These are phyloP conservation scores for Tetrahymena malaccensis DNA, from an alignment of 73 alveolate genomes.

Conservation along the genomic window DNA sequence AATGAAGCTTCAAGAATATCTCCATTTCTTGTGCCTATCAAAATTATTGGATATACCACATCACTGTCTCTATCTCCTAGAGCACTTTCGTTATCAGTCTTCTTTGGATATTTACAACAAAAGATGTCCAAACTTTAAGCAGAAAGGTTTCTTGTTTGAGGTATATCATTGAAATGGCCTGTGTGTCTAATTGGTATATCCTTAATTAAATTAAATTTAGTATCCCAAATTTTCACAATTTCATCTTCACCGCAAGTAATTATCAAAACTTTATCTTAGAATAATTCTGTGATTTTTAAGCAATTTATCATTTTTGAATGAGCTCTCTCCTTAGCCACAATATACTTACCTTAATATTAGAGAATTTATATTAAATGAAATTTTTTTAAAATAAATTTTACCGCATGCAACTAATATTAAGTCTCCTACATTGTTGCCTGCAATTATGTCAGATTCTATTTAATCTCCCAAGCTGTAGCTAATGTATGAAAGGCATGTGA, in stretches of 20 bases:
- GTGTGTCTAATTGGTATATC: slow-evolving; percentile 33
- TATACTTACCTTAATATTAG: slow-evolving; percentile 5
- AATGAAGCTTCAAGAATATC: slow-evolving; percentile 35
- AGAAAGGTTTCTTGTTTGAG: slow-evolving; percentile 16
- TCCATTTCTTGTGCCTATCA: slow-evolving; percentile 40
- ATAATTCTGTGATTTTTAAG: slow-evolving; percentile 60
- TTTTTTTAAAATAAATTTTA: not conserved
- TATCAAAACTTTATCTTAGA: slow-evolving; percentile 43
- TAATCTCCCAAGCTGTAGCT: slow-evolving; percentile 60
- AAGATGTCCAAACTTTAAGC: slow-evolving; percentile 32
- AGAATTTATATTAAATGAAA: too few relatives aligned
- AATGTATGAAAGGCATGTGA: slow-evolving; percentile 40
- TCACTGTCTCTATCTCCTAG: slow-evolving; percentile 5
- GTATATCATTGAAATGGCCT: slow-evolving; percentile 23
- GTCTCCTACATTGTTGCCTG: slow-evolving; percentile 86
- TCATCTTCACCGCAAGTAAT: slow-evolving; percentile 95
- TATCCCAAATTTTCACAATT: slow-evolving; percentile 84
- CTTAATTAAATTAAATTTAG: slow-evolving; percentile 40
- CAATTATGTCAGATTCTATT: slow-evolving; percentile 69
- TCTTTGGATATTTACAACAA: slow-evolving; percentile 30
- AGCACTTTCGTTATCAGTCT: slow-evolving; percentile 18
- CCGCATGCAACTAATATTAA: slow-evolving; percentile 75
- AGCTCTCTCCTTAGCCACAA: slow-evolving; percentile 73
- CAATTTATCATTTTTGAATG: slow-evolving; percentile 87
- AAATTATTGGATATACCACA: slow-evolving; percentile 33